A percentile compares a stretch with the other conserved stretches of the same genome.
Conservation (phyloP, 2,329 filamentous ascomycete species). For the Orbilia blumenaviensis region DNA sequence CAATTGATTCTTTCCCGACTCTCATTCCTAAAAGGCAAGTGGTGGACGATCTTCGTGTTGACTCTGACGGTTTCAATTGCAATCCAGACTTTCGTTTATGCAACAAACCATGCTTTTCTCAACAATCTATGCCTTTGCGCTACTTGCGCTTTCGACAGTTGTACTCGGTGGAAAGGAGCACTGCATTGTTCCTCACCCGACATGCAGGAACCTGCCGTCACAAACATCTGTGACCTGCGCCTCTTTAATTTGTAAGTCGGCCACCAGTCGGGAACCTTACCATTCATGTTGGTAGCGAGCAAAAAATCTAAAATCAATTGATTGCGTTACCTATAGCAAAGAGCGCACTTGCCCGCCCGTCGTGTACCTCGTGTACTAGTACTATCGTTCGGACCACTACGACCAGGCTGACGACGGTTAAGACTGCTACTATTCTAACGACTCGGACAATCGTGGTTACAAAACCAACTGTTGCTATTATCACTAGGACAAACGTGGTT, state of each 20-base stretch:
- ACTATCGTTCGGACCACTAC: background rate
- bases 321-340: background rate
- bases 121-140: conserved; percentile 4
- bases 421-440: background rate
- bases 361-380: conserved; percentile 1
- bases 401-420: background rate
- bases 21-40: background rate
- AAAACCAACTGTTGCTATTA: background rate
- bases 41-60: background rate
- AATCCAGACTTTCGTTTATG: background rate
- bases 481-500: conserved; percentile 3
- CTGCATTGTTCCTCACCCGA: conserved; percentile 13
- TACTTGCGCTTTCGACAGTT: conserved; percentile 10
- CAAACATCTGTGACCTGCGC: background rate
- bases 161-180: conserved; percentile 25
- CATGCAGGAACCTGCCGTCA: background rate
- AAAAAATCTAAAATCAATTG: background rate
- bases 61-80: background rate
- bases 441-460: background rate
- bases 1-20: background rate
- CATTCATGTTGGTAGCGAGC: background rate
- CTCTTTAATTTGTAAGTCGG: conserved; percentile 26
- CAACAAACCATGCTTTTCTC: conserved; percentile 25
- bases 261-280: background rate
- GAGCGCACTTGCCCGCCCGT: background rate